Evolutionary conservation across 2,329 filamentous ascomycete genomes (phyloP).

Genomic region (Elsinoe australis): DNA sequence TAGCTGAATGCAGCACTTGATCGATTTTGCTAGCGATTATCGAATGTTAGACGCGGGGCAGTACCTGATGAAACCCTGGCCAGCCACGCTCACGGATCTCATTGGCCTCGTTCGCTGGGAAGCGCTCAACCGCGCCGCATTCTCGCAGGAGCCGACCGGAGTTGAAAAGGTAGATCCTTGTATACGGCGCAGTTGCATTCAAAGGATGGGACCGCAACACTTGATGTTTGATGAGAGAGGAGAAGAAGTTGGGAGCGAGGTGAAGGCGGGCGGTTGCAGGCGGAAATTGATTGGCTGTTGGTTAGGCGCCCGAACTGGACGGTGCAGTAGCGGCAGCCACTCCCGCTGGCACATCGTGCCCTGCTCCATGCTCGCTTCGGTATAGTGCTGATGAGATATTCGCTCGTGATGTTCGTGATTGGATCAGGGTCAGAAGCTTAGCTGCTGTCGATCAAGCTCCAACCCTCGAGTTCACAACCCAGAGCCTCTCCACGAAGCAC

Average conservation of each 20-base stretch:
- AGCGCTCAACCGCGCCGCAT: constrained; percentile 3
- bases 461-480: background rate
- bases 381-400: background rate
- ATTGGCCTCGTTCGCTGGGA: background rate
- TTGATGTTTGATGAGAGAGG: background rate
- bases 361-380: background rate
- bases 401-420: background rate
- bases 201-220: background rate
- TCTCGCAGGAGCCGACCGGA: background rate
- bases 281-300: background rate
- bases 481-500: background rate
- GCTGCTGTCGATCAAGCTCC: background rate
- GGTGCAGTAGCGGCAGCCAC: background rate
- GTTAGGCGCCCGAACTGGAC: background rate
- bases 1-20: background rate
- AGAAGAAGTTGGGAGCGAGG: background rate
- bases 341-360: background rate
- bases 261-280: background rate
- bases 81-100: background rate
- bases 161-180: background rate
- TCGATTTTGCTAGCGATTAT: no score
- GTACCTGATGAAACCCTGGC: background rate
- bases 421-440: background rate
- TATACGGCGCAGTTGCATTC: background rate
- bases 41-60: background rate